Percentiles rank a stretch among this genome's conserved stretches.
Evolutionary conservation across 306 rosid genomes (phyloP).

Genomic region (Herpetospermum pedunculosum): DNA sequence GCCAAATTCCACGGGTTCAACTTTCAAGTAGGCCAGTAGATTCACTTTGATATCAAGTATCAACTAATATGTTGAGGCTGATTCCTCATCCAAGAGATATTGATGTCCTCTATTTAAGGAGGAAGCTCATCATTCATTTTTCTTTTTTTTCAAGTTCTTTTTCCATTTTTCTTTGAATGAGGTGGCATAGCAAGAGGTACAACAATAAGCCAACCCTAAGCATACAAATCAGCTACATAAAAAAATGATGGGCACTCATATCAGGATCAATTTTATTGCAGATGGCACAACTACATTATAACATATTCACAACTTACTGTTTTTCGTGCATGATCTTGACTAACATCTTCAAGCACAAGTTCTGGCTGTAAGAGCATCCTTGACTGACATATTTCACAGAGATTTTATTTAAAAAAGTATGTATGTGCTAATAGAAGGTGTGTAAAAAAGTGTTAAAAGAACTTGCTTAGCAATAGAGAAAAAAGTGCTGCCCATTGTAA

Average conservation of each 20-base stretch:
- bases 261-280: too few species aligned
- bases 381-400: conserved; percentile 33
- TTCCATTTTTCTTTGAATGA: not conserved
- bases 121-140: not conserved
- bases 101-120: not conserved
- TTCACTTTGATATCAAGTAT: not conserved
- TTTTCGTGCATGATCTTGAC: conserved; percentile 95
- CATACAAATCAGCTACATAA: not conserved
- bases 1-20: not conserved
- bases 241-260: not conserved
- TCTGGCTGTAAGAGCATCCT: conserved; percentile 90
- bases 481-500: not conserved
- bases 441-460: not conserved
- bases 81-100: not conserved
- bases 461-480: not conserved
- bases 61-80: not conserved
- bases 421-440: not conserved
- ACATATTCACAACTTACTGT: conserved; percentile 46
- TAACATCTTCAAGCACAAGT: conserved; percentile 88
- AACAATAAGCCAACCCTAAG: too few species aligned
- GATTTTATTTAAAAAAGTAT: not conserved
- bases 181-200: not conserved
- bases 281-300: not conserved
- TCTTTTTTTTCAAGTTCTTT: too few species aligned
- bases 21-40: not conserved